phyloP scores from a whole-genome alignment of 331 rosid genomes.

The Prunus yedoensis region DNA sequence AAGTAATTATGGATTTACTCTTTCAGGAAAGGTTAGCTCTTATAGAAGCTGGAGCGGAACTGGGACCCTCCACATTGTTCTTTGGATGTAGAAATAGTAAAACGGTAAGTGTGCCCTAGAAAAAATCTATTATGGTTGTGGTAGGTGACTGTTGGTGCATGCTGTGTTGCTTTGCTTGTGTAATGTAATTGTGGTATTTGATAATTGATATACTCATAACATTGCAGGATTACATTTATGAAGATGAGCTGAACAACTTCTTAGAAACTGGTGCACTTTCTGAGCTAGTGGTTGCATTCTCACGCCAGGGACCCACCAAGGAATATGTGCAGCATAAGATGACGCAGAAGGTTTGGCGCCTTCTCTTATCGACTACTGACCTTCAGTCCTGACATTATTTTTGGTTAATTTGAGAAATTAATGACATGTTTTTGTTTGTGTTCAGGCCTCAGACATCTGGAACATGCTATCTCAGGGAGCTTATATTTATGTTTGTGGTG shows the following conservation, averaged over 20 bases:
- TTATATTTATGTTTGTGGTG: constrained; percentile 91
- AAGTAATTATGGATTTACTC: constrained; percentile 19
- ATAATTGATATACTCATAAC: neutral
- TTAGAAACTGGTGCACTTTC: constrained; percentile 69
- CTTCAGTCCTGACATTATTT: neutral
- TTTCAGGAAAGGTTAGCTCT: constrained; percentile 88
- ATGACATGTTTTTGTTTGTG: neutral
- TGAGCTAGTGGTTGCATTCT: constrained; percentile 86
- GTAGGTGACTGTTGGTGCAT: neutral
- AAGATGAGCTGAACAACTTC: constrained; percentile 79
- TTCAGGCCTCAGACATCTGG: constrained; percentile 94
- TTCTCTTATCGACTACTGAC: neutral
- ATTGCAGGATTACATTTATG: constrained; percentile 83
- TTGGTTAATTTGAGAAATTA: neutral
- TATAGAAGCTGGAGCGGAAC: constrained; percentile 71
- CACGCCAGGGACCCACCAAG: constrained; percentile 88
- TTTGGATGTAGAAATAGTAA: constrained; percentile 93
- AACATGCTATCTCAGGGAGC: constrained; percentile 73
- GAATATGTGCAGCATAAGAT: constrained; percentile 95
- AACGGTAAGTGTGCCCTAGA: constrained; percentile 51
- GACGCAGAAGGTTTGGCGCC: constrained; percentile 66
- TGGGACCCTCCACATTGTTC: constrained; percentile 76
- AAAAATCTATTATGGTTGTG: constrained; percentile 8
- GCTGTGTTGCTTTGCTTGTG: neutral
- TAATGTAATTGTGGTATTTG: neutral